phyloP scores from a whole-genome alignment of 306 rosid species.

The Quercus engelmannii region DNA sequence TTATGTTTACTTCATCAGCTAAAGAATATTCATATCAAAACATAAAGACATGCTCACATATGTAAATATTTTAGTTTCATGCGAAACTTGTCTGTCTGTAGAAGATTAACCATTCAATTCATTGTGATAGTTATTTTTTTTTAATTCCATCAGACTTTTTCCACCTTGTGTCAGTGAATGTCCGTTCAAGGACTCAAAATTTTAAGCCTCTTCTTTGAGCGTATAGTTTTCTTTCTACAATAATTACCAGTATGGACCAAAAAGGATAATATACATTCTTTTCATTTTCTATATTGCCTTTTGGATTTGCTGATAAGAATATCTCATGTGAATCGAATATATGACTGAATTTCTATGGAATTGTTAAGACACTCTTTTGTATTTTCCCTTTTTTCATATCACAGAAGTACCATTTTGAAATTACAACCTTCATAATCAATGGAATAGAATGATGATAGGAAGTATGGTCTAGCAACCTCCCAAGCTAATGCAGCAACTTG shows the following conservation, averaged over 20 bases:
- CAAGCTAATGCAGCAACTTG: neutral
- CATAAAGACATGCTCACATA: neutral
- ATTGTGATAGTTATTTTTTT: neutral
- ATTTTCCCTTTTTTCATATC: too few relatives aligned
- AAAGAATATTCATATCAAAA: neutral
- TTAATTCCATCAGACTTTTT: neutral
- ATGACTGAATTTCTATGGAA: neutral
- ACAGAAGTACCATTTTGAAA: too few relatives aligned
- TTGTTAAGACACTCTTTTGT: neutral
- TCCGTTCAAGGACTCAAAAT: neutral
- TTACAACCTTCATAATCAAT: neutral
- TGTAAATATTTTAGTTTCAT: neutral
- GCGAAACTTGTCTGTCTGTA: neutral
- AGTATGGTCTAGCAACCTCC: neutral
- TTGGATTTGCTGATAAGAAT: neutral
- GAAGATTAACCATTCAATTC: neutral
- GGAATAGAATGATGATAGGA: neutral
- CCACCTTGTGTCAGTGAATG: neutral
- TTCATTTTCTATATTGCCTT: neutral
- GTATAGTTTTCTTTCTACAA: neutral
- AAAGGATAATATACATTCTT: neutral
- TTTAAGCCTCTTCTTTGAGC: neutral
- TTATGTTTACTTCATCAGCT: neutral
- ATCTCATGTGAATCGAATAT: neutral
- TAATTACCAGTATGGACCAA: neutral